phyloP scores from a whole-genome alignment of 768 basidiomycete species.

The Tricholoma sp. region DNA sequence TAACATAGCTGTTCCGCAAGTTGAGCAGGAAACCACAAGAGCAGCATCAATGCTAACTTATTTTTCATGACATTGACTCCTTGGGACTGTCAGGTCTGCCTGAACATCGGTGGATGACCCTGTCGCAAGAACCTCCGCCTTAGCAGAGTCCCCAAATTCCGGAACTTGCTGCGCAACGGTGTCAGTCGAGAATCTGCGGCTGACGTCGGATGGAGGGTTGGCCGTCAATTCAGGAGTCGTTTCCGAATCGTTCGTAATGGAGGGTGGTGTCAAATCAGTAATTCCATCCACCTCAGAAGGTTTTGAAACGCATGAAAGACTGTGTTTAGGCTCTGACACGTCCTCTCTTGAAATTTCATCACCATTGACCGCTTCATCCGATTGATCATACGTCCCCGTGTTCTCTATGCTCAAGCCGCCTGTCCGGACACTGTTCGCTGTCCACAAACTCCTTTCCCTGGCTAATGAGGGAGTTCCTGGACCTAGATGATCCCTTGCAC shows the following conservation, averaged over 20 bases:
- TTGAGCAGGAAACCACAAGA: not conserved
- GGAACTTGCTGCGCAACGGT: conserved; percentile 1
- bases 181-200: conserved; percentile 11
- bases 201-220: not conserved
- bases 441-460: conserved; percentile 57
- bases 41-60: not conserved
- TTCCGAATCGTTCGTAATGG: not conserved
- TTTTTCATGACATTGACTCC: not conserved
- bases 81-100: not conserved
- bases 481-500: conserved; percentile 56
- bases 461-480: conserved; percentile 40
- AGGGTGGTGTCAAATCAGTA: not conserved
- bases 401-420: conserved; percentile 51
- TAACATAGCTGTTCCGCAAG: not conserved
- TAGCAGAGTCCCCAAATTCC: not conserved
- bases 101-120: not conserved
- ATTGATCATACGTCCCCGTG: conserved; percentile 24
- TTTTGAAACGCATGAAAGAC: not conserved
- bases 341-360: conserved; percentile 12
- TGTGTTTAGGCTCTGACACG: not conserved
- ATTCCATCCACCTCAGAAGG: not conserved
- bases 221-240: not conserved
- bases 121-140: not conserved
- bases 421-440: conserved; percentile 55
- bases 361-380: conserved; percentile 20